Evolutionary conservation across 1,284 basidiomycete genomes (phyloP).

Genomic region (Malassezia globosa): DNA sequence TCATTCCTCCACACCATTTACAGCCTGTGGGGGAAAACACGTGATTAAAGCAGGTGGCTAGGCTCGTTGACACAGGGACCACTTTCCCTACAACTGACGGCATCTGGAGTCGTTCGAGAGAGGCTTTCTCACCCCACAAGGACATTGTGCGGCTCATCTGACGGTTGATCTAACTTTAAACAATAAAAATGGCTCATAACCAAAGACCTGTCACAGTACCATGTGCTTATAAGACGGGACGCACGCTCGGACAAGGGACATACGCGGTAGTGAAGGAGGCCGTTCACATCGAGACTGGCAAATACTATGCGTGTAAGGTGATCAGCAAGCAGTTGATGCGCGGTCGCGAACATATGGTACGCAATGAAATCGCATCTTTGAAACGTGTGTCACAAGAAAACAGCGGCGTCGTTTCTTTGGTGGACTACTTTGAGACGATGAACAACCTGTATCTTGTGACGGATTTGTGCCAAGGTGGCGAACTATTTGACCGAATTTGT

Average conservation of each 20-base stretch:
- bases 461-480: constrained; percentile 92
- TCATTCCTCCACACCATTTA: too few relatives aligned
- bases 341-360: constrained; percentile 56
- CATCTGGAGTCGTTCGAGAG: too few relatives aligned
- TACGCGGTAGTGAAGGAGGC: constrained; percentile 85
- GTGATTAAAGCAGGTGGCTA: too few relatives aligned
- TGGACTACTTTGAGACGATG: constrained; percentile 95
- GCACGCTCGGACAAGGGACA: constrained; percentile 63
- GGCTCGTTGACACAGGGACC: too few relatives aligned
- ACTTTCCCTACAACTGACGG: too few relatives aligned
- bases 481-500: constrained; percentile 96
- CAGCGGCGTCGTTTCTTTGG: constrained; percentile 58
- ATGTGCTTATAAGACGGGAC: constrained; percentile 46
- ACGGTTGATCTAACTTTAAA: too few relatives aligned
- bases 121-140: too few relatives aligned
- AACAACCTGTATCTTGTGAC: constrained; percentile 79
- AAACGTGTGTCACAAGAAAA: constrained; percentile 88
- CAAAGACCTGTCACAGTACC: constrained; percentile 36
- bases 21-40: too few relatives aligned
- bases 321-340: constrained; percentile 90
- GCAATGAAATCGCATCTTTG: constrained; percentile 90
- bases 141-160: too few relatives aligned
- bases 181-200: too few relatives aligned
- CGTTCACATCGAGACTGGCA: constrained; percentile 80
- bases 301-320: constrained; percentile 49